Base-by-base conservation (phyloP, 23 red algal species). In the Agarophyton chilense region DNA sequence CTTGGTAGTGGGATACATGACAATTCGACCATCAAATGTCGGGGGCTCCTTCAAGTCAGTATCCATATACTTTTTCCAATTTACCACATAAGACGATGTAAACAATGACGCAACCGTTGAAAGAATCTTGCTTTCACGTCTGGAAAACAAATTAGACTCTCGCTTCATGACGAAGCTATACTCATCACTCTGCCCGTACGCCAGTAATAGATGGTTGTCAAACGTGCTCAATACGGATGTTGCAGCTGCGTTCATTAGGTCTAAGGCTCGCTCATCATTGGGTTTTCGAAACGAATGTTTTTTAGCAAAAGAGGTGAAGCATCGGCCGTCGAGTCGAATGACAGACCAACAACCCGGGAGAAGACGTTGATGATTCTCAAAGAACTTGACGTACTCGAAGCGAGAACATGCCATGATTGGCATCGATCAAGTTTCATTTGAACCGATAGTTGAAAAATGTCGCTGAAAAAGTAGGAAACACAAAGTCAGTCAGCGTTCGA, bases 361-460 rank as follows among this genome's bases (percentile, higher is more conserved):
- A 45, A 98, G 85, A 68, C 73, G 76, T 11, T 94, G 86, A 33
- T 84, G 60, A 21, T 43, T 45, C 72, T 98, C 96, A 62, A 94
- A 98, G 26, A 18, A 25, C 54, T 98, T 98, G 40, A 98, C 92
- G 90, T 98, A 98, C 81, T 94, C 90, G 68, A 92, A 98, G 9
- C 90, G 81, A 2, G 96, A 98, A 67, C 89, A 88, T 28, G 96
- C 96, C 96, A 98, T 98, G 34, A 35, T 39, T 19, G 16, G 10
- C 26, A 67, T 24, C 10, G 61, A 77, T 49, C 18, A 50, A 31
- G 7, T 36, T 13, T 65, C 60, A 58, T 58, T 58, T 17, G 8
- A 13, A 28, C 55, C n/a, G n/a, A n/a, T n/a, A 61, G 4, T 61
- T 61, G 56, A 61, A 61, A 26, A 61, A 31, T 1, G 24, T 61